phyloP scores from a whole-genome alignment of 2,329 filamentous ascomycete genomes.

The Seiridium unicorne region DNA sequence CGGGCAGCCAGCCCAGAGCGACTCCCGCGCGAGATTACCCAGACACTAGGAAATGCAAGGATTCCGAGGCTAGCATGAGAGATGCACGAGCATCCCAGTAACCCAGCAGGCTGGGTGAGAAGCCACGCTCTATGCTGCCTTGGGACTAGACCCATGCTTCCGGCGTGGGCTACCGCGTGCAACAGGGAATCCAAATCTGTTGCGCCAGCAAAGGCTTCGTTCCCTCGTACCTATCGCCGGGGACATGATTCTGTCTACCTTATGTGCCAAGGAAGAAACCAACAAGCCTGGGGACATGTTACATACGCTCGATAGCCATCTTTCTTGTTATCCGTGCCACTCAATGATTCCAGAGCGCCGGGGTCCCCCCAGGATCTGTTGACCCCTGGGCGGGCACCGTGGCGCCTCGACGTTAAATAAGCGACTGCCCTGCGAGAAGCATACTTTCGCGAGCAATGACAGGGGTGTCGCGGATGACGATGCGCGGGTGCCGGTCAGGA shows the following conservation, averaged over 20 bases:
- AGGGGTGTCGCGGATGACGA: slow-evolving; percentile 7
- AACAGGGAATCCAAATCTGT: background rate
- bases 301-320: no score
- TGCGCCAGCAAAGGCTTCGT: background rate
- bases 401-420: no score
- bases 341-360: no score
- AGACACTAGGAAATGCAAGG: slow-evolving; percentile 21
- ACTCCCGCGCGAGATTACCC: slow-evolving; percentile 18
- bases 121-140: slow-evolving; percentile 24
- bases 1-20: slow-evolving; percentile 8
- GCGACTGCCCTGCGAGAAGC: no score
- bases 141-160: slow-evolving; percentile 16
- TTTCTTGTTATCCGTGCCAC: no score
- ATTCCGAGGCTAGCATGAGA: slow-evolving; percentile 14
- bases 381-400: no score
- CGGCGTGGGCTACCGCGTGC: background rate
- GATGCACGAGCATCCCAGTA: slow-evolving; percentile 12
- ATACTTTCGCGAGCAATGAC: background rate
- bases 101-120: slow-evolving; percentile 29
- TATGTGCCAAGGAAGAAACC: no score
- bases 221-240: no score
- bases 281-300: no score
- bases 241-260: no score
- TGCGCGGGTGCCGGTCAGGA: slow-evolving; percentile 11
- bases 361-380: no score